Base-by-base conservation (phyloP, 805 yeast species). In the Pichia scutulata region DNA sequence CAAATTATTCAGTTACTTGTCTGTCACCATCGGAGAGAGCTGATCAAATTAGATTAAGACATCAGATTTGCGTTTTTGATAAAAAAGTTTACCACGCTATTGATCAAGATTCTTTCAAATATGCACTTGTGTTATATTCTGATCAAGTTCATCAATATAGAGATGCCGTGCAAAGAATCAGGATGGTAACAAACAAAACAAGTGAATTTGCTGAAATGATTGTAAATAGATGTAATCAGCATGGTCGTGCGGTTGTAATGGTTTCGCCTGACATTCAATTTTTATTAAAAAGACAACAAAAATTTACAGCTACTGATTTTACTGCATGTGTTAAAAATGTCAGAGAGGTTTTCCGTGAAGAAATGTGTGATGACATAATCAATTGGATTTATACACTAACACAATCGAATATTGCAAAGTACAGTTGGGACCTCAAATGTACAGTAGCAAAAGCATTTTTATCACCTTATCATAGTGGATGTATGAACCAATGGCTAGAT, bases 281-380 rank as follows among this genome's bases (percentile, higher is more conserved):
- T 9, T 64, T 88, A 36, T 52, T 78, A 39, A 77, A 72, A 39
- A 71, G 83, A 36, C 84, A 84, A 57, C 67, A 68, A n/a, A 67
- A 74, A 3, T 65, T 88, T 28, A 76, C 78, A 22, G 68, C 80
- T 0, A 82, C 88, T 0, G 89, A 89, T 0, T 69, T 86, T 19
- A 76, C 83, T 2, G 75, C 84, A 1, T 76, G 86, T 44, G 81
- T 89, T 16, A 69, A 88, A 49, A 77, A 82, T 47, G 72, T 79
- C 18, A 70, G 89, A 50, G 95, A 88, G 60, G 69, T 78, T 7
- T 84, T 86, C 60, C 70, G 93, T 47, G 96, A 89, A 60, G 90
- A 85, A 51, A 81, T 86, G 86, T 82, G 85, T 56, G 82, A 78
- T 41, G 89, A 83, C 53, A 79, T 88, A 19, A 62, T 86, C 7